phyloP scores from a whole-genome alignment of 176 grass and related monocot species.

The Avena insularis region DNA sequence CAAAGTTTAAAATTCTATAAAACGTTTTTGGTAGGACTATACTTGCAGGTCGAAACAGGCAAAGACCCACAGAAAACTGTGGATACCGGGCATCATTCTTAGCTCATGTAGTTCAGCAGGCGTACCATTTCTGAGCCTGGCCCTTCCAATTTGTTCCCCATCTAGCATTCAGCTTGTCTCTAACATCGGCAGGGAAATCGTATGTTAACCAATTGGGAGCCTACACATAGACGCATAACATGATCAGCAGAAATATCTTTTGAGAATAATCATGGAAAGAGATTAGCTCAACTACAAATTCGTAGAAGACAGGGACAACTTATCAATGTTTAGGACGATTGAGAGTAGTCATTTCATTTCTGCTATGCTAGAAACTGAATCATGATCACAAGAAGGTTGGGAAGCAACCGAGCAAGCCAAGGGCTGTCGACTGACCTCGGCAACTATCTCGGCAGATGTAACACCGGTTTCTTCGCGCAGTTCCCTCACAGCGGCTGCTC shows the following conservation, averaged over 20 bases:
- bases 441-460: constrained; percentile 75
- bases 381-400: background rate
- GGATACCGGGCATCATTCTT: background rate
- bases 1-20: background rate
- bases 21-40: background rate
- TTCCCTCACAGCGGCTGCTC: constrained; percentile 68
- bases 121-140: constrained; percentile 92
- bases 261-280: too few relatives aligned
- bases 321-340: background rate
- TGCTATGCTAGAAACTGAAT: background rate
- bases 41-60: background rate
- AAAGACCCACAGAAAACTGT: background rate
- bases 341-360: background rate
- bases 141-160: constrained; percentile 88
- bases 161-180: constrained; percentile 69
- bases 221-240: constrained; percentile 3
- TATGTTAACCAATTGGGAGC: constrained; percentile 86
- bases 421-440: constrained; percentile 51
- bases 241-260: background rate
- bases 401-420: background rate
- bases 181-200: constrained; percentile 72
- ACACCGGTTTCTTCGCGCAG: constrained; percentile 88
- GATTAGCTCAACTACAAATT: background rate
- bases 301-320: background rate
- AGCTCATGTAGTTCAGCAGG: background rate